Conservation (phyloP, 2,329 filamentous ascomycete species). For the Microdochium paspali region DNA sequence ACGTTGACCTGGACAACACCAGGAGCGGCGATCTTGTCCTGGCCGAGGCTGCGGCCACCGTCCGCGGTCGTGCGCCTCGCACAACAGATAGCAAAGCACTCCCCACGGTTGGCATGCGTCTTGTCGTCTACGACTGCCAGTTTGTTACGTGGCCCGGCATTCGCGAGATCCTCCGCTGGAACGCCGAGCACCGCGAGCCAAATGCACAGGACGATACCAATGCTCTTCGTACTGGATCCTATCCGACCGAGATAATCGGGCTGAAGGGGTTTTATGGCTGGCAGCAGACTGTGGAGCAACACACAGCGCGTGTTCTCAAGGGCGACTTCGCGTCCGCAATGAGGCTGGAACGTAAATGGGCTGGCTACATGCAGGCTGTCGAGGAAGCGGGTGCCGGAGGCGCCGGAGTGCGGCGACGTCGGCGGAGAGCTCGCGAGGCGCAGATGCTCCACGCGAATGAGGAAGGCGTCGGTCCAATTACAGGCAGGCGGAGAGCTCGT, state of each 20-base stretch:
- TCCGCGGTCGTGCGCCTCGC: constrained; percentile 51
- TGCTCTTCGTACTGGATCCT: constrained; percentile 32
- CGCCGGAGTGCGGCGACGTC: constrained; percentile 56
- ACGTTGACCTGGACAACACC: constrained; percentile 87
- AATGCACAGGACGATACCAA: constrained; percentile 1
- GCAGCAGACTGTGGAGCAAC: constrained; percentile 91
- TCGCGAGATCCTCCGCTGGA: constrained; percentile 75
- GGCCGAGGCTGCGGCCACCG: constrained; percentile 73
- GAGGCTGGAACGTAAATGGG: constrained; percentile 84
- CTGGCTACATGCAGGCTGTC: constrained; percentile 84
- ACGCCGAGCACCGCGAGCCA: constrained; percentile 60
- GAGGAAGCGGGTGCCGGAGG: constrained; percentile 71
- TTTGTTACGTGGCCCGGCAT: constrained; percentile 91
- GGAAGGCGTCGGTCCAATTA: constrained; percentile 54
- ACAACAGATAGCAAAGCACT: constrained; percentile 25
- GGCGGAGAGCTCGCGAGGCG: constrained; percentile 72
- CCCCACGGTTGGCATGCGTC: constrained; percentile 55
- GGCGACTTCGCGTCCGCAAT: constrained; percentile 67
- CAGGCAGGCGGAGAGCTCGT: constrained; percentile 50
- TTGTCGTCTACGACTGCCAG: constrained; percentile 86
- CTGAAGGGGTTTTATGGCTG: constrained; percentile 93
- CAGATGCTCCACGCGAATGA: constrained; percentile 73
- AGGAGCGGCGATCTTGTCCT: constrained; percentile 79
- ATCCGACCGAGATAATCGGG: constrained; percentile 69
- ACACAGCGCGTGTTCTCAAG: constrained; percentile 73